Evolutionary conservation across 2,329 filamentous ascomycete genomes (phyloP), one percentile per base, ranked within the genome.

Genomic region (Raffaelea arxii): DNA sequence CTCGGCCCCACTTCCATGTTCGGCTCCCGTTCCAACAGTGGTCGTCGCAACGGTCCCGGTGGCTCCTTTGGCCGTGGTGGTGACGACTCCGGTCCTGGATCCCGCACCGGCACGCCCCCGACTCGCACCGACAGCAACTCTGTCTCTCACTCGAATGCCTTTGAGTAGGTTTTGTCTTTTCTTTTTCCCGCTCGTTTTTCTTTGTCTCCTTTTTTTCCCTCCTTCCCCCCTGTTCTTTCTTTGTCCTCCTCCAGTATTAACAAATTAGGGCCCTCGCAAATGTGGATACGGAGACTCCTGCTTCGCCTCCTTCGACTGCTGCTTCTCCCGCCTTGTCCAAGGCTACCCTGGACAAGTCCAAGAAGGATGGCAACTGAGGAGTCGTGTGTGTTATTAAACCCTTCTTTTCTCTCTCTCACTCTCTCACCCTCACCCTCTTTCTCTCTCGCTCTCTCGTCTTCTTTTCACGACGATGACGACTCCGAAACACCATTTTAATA

Each of bases 1-100:
- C 67, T 97, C 53, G 90, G 88, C 25, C 91, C 92, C 12, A 84
- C 84, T 44, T 90, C 87, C 51, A 85, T 94, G 75, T 85, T 96
- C 58, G 81, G 78, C 54, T 86, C 84, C n/a, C 82, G 92, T 54
- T 94, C 86, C 71, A 91, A 88, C 71, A 96, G 90, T 62, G 86
- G 89, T 53, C 82, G 88, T 55, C 81, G 83, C 61, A 75, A 55
- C 25, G 58, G 85, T 50, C 85, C 85, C 54, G 83, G 83, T 58
- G 78, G 83, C 57, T 75, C 83, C 54, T 71, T 90, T 54, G 78
- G 78, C 55, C 80, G 86, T 57, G 77, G 81, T 51, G 82, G 81
- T 50, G 89, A 94, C 58, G 89, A 94, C 57, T 96, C 90, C 51
- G 86, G 80, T 57, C 79, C 83, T 55, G 94, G 88, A 46, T 96